Evolutionary conservation across 1,284 basidiomycete genomes (phyloP).

Genomic region (Cronartium quercuum): DNA sequence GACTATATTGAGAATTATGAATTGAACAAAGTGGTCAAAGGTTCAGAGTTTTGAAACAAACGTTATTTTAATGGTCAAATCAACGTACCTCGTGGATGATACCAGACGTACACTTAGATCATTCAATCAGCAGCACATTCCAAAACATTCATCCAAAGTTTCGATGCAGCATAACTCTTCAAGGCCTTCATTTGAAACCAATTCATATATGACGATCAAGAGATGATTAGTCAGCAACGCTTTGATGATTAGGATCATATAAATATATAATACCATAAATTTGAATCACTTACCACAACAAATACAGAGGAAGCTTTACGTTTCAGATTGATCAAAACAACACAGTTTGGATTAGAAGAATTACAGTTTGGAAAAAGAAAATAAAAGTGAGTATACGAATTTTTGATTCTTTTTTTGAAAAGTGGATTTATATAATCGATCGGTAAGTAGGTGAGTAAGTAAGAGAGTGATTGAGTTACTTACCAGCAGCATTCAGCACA

Average conservation of each 20-base stretch:
- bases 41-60: neutral
- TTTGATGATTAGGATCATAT: neutral
- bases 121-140: slow-evolving; percentile 14
- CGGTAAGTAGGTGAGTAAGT: neutral
- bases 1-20: neutral
- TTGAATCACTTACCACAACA: slow-evolving; percentile 7
- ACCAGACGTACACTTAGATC: neutral
- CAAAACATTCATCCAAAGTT: slow-evolving; percentile 22
- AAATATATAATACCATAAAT: neutral
- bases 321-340: neutral
- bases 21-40: neutral
- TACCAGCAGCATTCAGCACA: slow-evolving; percentile 31
- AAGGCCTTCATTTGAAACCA: neutral
- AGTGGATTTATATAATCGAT: neutral
- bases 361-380: neutral
- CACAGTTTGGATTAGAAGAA: neutral
- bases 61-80: neutral
- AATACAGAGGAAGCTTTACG: slow-evolving; percentile 16
- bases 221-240: neutral
- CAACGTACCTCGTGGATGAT: neutral
- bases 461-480: neutral
- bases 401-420: neutral
- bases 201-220: neutral
- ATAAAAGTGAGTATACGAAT: neutral
- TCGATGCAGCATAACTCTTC: slow-evolving; percentile 25